Conservation (phyloP, 768 basidiomycete species). For the Clavulina sp. region DNA sequence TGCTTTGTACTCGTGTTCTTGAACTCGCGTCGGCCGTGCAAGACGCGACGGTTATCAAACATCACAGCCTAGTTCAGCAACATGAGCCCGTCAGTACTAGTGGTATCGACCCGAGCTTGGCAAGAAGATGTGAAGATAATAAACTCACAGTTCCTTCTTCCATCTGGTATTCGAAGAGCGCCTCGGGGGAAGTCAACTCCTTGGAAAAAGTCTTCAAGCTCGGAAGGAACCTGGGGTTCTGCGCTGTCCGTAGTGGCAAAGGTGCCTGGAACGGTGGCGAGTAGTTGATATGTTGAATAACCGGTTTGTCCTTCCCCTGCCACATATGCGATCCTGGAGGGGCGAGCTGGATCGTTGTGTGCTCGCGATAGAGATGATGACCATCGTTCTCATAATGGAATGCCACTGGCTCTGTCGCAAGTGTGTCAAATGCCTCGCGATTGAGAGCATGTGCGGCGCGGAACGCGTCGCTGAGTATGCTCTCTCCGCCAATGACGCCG, state of each 20-base stretch:
- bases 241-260: constrained; percentile 35
- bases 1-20: no score
- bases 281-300: constrained; percentile 64
- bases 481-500: constrained; percentile 56
- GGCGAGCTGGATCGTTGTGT: constrained; percentile 55
- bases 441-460: constrained; percentile 41
- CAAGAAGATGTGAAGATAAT: no score
- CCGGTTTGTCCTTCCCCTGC: background rate
- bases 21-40: constrained; percentile 80
- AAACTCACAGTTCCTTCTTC: constrained; percentile 77
- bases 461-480: constrained; percentile 73
- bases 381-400: constrained; percentile 89
- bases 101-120: no score
- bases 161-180: constrained; percentile 45
- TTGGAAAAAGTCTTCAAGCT: constrained; percentile 46
- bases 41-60: constrained; percentile 81
- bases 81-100: no score
- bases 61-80: no score
- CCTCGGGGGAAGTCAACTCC: constrained; percentile 34
- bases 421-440: constrained; percentile 36
- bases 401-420: constrained; percentile 48
- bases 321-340: no score
- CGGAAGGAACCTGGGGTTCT: constrained; percentile 30
- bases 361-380: constrained; percentile 56
- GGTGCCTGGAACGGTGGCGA: constrained; percentile 91